These are phyloP conservation scores for Bondarzewia mesenterica DNA, from an alignment of 1,284 basidiomycete species.

Conservation along the genomic window DNA sequence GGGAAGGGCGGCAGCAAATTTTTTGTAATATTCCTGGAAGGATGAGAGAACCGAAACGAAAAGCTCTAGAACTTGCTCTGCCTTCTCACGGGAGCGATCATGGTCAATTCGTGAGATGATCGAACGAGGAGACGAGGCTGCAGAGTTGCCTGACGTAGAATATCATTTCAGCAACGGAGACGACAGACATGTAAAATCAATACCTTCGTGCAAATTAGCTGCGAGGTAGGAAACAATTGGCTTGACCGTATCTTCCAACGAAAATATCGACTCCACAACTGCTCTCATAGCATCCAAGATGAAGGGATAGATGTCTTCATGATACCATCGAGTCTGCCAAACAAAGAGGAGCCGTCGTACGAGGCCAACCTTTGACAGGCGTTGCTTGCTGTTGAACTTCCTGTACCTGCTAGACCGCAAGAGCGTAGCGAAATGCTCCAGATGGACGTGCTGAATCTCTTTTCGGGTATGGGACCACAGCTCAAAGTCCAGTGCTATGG, in stretches of 20 bases:
- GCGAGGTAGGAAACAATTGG: constrained; percentile 82
- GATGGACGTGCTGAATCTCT: constrained; percentile 69
- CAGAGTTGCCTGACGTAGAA: constrained; percentile 17
- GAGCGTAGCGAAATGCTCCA: constrained; percentile 76
- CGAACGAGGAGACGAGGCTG: constrained; percentile 44
- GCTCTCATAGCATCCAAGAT: constrained; percentile 55
- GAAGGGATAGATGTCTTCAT: constrained; percentile 40
- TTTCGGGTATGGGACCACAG: constrained; percentile 72
- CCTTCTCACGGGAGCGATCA: constrained; percentile 41
- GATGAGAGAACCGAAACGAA: constrained; percentile 51
- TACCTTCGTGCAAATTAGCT: constrained; percentile 72
- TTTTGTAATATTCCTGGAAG: constrained; percentile 40
- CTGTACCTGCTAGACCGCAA: constrained; percentile 65
- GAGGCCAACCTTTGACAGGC: constrained; percentile 63
- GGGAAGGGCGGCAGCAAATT: constrained; percentile 62
- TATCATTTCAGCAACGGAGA: neutral
- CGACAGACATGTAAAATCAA: constrained; percentile 11
- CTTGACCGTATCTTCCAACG: constrained; percentile 70
- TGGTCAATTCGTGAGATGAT: constrained; percentile 46
- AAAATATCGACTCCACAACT: constrained; percentile 54
- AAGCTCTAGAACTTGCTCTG: constrained; percentile 51
- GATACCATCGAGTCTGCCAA: constrained; percentile 72
- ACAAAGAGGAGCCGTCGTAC: constrained; percentile 77
- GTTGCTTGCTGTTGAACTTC: constrained; percentile 65
- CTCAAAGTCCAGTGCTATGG: constrained; percentile 84